Percentiles rank a stretch among this genome's conserved stretches.
phyloP scores from a whole-genome alignment of 305 asterid genomes.

The Fraxinus nigra region DNA sequence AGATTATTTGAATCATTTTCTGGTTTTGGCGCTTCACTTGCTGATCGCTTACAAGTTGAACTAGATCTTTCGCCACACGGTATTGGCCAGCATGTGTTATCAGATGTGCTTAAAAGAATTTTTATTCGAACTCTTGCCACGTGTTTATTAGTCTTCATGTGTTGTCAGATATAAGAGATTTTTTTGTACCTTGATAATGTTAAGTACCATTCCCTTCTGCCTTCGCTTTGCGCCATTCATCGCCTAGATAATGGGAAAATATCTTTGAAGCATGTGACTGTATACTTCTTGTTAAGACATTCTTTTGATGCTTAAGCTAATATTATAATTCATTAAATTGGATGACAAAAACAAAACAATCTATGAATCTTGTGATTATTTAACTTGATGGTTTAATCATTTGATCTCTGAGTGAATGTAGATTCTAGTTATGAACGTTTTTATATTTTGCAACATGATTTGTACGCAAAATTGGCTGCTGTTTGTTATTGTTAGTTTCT shows the following conservation, averaged over 20 bases:
- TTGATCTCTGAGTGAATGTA: not conserved
- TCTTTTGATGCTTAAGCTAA: not conserved
- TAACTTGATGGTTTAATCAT: not conserved
- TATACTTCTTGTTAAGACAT: not conserved
- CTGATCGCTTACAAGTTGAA: not conserved
- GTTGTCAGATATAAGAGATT: not conserved
- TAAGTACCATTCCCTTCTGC: not conserved
- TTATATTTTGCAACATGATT: not conserved
- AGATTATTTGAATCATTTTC: not conserved
- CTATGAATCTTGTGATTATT: not conserved
- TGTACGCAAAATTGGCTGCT: not conserved
- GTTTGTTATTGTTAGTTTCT: conserved; percentile 15
- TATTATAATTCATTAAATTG: not conserved
- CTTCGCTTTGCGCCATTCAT: not conserved
- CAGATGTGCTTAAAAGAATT: not conserved
- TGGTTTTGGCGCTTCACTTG: not conserved
- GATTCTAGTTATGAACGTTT: conserved; percentile 8
- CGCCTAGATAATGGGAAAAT: not conserved
- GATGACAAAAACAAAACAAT: not conserved
- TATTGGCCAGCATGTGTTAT: not conserved
- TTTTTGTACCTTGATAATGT: not conserved
- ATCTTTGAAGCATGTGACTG: not conserved
- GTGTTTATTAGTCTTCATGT: not conserved
- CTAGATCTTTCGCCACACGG: not conserved
- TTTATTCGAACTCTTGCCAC: not conserved